Evolutionary conservation across 2,329 filamentous ascomycete genomes (phyloP), one percentile per base, ranked within the genome.

Genomic region (Epichloe aotearoae): DNA sequence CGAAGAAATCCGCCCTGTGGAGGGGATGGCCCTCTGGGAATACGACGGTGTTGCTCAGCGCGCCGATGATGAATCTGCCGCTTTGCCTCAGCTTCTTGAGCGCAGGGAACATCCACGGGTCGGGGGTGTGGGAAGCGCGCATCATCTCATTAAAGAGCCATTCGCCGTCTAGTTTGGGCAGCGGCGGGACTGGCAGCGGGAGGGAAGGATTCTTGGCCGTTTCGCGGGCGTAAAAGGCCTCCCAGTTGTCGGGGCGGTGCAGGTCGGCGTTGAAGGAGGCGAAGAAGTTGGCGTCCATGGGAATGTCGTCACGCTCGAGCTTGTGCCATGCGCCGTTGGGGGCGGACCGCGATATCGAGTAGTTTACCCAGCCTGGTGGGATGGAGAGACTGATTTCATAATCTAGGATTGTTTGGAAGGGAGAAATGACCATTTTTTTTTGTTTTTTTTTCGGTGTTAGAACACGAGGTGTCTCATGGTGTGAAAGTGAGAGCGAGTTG

Each of bases 111-210:
- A 97, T 93, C 73, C 85, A 86, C 4, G 88, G 88, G 64, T 98
- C 91, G 1, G 86, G 82, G 1, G 70, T 67, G 5, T 80, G 74
- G 11, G 86, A 83, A 12, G 76, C 69, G 4, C 73, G 69, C 88
- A 97, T 96, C 90, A 97, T 97, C 60, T 84, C 78, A 77, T 87
- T 86, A 71, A 95, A 96, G 30, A 98, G 73, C 67, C 71, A 80
- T 62, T 88, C 82, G 14, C 79, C 86, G 61, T 97, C 83, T 44
- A 97, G 75, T 2, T 72, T 66, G 0, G 91, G 91, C 0, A 89
- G 64, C 0, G 81, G 74, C 1, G 87, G 86, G 0, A 75, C 59
- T 15, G 68, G 58, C 17, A 53, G 61, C 20, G 66, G 66, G 12
- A 70, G 67, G 23, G 52, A 63, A 1, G 70, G 66, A 53, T 72